Evolutionary conservation across 2,329 filamentous ascomycete genomes (phyloP), one percentile per base, ranked within the genome.

Genomic region (Allantophomopsis lycopodina): DNA sequence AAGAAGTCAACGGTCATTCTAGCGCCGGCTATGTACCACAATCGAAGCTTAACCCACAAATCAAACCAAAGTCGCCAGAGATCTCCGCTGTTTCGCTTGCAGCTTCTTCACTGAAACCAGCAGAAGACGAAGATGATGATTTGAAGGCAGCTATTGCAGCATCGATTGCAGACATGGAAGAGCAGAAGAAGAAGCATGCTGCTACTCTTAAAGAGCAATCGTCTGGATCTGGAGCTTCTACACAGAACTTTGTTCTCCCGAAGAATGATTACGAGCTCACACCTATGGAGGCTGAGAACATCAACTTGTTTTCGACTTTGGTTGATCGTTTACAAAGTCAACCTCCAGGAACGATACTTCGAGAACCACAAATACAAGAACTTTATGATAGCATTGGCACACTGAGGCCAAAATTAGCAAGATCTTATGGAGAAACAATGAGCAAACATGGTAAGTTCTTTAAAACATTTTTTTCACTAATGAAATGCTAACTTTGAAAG

Each of bases 391-490:
- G 88, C 51, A 96, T 98, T 51, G 87, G 89, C n/a, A 73, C 86
- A 13, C 65, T 98, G 46, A 75, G 91, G 37, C 91, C 91, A 2
- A 98, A 98, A 59, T 68, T 98, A 40, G 91, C 91, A 4, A 76
- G 91, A 42, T 95, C 89, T 0, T 95, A 96, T 55, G 91, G 91
- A 40, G 91, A 98, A 64, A 95, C 91, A 0, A 96, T 98, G 91
- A 96, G 91, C 73, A 98, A 98, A 61, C 91, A 96, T 59, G 88
- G 85, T 85, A 65, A 56, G 76, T 62, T 20, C 18, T 10, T n/a
- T 10, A 3, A 10, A 5, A 32, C n/a, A 30, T 30, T 18, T 23
- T 13, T 21, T 23, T 7, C 32, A n/a, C 35, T 15, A 16, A 16
- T 23, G n/a, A 21, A 20, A 40, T 38, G 20, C 61, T 71, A 52